Conservation (phyloP, 2,329 filamentous ascomycete species). For the Curvularia spicifera region DNA sequence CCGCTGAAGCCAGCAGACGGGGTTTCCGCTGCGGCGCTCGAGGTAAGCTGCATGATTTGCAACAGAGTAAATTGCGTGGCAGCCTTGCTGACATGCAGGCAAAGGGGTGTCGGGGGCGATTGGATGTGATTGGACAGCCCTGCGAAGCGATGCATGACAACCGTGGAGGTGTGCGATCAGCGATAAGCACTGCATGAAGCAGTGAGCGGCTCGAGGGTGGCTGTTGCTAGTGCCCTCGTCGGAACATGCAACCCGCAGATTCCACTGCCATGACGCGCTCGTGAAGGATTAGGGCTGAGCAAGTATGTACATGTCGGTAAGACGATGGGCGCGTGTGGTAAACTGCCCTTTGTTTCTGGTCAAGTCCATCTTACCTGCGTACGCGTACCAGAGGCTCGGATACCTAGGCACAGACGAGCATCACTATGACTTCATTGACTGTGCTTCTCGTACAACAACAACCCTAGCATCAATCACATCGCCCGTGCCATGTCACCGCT, state of each 20-base stretch:
- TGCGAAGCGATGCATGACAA: background rate
- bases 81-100: constrained; percentile 19
- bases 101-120: background rate
- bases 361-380: background rate
- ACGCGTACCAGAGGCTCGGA: no score
- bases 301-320: background rate
- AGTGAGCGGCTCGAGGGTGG: background rate
- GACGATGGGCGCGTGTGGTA: background rate
- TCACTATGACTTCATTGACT: constrained; percentile 15
- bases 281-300: background rate
- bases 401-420: background rate
- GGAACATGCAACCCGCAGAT: background rate
- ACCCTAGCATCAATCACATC: background rate
- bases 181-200: background rate
- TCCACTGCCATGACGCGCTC: background rate
- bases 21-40: constrained; percentile 3
- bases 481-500: background rate
- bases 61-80: constrained; percentile 7
- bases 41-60: constrained; percentile 15
- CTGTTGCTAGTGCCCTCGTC: background rate
- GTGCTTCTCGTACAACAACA: background rate
- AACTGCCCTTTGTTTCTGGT: background rate
- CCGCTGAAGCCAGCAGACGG: constrained; percentile 4
- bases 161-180: background rate
- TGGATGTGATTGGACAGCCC: background rate